phyloP scores from a whole-genome alignment of 345 rosid species.

The Gynandropsis gynandra region DNA sequence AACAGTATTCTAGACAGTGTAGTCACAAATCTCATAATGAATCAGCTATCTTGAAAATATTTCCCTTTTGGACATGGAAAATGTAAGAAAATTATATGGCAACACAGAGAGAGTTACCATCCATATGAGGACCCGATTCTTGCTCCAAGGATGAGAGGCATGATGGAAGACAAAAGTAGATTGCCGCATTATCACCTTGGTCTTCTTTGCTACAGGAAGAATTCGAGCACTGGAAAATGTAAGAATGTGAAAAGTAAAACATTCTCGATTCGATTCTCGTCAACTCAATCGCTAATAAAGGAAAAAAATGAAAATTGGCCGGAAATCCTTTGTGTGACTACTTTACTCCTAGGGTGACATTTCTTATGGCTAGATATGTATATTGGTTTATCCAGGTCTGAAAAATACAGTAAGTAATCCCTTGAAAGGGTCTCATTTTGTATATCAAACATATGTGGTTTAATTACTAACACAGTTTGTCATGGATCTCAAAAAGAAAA shows the following conservation, averaged over 20 bases:
- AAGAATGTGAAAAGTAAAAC: conserved; percentile 1
- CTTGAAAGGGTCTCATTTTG: no score
- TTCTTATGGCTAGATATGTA: no score
- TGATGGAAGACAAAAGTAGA: conserved; percentile 83
- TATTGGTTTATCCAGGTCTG: no score
- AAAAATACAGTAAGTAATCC: no score
- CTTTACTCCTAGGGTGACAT: no score
- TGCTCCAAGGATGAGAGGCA: conserved; percentile 95
- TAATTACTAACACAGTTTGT: neutral
- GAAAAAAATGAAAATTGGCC: no score
- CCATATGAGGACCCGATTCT: conserved; percentile 83
- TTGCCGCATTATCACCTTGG: conserved; percentile 64
- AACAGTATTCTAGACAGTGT: neutral
- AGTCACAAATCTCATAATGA: neutral
- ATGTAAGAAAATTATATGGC: neutral
- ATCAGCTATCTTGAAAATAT: neutral
- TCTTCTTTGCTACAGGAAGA: conserved; percentile 47
- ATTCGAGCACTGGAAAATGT: conserved; percentile 11
- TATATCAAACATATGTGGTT: neutral
- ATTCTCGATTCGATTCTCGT: neutral
- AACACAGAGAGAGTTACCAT: conserved; percentile 45
- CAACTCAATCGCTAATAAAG: neutral
- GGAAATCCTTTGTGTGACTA: no score
- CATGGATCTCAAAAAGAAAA: conserved; percentile 4
- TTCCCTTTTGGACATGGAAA: conserved; percentile 7